phyloP scores from a whole-genome alignment of 495 filamentous ascomycete genomes.

The Parathielavia hyrcaniae region DNA sequence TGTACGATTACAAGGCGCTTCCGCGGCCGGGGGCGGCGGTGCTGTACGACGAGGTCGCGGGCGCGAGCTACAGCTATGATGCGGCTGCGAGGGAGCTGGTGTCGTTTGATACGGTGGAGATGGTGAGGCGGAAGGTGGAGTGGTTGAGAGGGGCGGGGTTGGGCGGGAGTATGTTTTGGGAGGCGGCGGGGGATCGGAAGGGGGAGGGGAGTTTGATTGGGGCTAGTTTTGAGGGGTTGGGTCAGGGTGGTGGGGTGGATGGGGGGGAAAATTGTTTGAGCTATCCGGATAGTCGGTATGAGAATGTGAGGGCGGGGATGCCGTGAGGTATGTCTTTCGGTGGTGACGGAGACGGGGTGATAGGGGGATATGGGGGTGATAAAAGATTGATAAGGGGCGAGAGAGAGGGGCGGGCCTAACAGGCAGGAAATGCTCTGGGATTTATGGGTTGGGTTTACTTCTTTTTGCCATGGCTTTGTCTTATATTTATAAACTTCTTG shows the following conservation, averaged over 20 bases:
- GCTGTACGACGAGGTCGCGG: conserved; percentile 40
- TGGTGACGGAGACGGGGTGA: background rate
- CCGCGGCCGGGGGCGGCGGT: conserved; percentile 46
- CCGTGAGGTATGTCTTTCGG: conserved; percentile 6
- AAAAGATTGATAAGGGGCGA: no score
- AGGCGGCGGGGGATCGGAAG: conserved; percentile 64
- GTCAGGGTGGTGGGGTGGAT: conserved; percentile 40
- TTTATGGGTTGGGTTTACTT: no score
- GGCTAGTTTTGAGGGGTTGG: conserved; percentile 39
- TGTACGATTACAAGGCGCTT: conserved; percentile 77
- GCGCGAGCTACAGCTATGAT: conserved; percentile 69
- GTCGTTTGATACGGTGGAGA: conserved; percentile 63
- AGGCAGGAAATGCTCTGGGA: no score
- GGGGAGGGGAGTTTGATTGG: conserved; percentile 58
- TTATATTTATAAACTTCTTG: no score
- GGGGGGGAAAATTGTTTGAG: conserved; percentile 32
- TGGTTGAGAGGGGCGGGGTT: conserved; percentile 59
- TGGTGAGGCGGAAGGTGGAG: conserved; percentile 55
- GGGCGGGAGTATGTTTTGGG: conserved; percentile 90
- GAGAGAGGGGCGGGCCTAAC: no score
- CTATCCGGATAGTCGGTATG: conserved; percentile 41
- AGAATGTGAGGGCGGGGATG: conserved; percentile 33
- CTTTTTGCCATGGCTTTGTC: no score
- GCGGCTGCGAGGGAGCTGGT: conserved; percentile 52
- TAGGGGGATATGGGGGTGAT: no score